A percentile compares a stretch with the other conserved stretches of the same genome.
Conservation (phyloP, 75 land plant species). For the Cryptomeria japonica region DNA sequence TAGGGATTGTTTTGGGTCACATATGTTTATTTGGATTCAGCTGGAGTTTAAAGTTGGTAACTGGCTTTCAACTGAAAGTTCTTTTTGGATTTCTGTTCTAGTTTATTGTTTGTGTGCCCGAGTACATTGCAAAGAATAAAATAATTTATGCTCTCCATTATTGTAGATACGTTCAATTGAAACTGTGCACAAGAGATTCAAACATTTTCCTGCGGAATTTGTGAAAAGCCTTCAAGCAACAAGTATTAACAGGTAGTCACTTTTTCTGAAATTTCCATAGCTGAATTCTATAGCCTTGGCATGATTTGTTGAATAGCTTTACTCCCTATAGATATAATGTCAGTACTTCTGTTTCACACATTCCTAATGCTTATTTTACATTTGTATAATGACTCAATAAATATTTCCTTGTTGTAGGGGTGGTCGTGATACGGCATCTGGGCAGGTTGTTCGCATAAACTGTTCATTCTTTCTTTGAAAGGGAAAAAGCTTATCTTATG, state of each 20-base stretch:
- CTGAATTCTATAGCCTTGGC: not conserved
- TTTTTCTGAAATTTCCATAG: not conserved
- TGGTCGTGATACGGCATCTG: not conserved
- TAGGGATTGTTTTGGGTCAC: not conserved
- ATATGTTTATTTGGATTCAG: not conserved
- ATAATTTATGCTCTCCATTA: not conserved
- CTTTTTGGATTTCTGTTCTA: not conserved
- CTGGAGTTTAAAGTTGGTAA: not conserved
- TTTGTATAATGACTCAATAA: not conserved
- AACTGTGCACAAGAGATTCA: slow-evolving; percentile 75
- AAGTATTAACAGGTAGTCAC: not conserved
- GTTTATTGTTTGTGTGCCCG: not conserved
- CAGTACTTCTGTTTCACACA: not conserved
- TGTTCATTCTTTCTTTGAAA: not conserved
- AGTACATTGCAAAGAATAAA: not conserved
- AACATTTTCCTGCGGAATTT: slow-evolving; percentile 80
- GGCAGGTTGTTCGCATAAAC: not conserved
- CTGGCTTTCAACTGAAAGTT: no score
- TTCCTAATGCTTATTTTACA: not conserved
- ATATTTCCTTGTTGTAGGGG: not conserved
- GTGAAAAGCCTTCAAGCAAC: slow-evolving; percentile 53
- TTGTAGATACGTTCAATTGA: slow-evolving; percentile 87
- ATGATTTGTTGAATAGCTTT: not conserved
- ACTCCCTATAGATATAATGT: not conserved
- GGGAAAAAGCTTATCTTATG: not conserved